Evolutionary conservation across 1,139 yeast genomes (phyloP), one percentile per base, ranked within the genome.

Genomic region (Lodderomyces orthopsilosis): DNA sequence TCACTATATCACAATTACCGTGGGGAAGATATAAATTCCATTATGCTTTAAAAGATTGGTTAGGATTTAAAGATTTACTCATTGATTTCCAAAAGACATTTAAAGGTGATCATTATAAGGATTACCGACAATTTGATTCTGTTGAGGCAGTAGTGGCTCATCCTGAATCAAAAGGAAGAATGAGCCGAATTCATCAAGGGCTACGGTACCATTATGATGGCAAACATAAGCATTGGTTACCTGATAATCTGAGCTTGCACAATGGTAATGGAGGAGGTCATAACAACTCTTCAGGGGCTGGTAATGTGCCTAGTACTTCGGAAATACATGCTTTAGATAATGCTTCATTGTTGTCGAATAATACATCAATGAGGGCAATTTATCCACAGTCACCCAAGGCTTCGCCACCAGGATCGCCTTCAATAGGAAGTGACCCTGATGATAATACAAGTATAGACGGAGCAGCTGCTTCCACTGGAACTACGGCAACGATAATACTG

Each of bases 141-240:
- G 84, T 84, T 0, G 90, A 85, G 51, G 83, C 86, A 0, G 57
- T 78, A 22, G 72, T 84, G 35, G 85, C 87, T 2, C 90, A 83
- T 50, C 89, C 89, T 1, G 77, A 75, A 26, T 77, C 88, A 1
- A 68, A 70, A 15, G 81, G 93, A 0, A 66, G 94, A 41, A 71
- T 79, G 70, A 81, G 85, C 42, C 75, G 95, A 48, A 77, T 93
- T 38, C 81, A 84, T 50, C 86, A 89, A 47, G 99, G 99, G 0
- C 64, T 91, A 49, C 65, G 99, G 36, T 90, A 89, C 59, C 79
- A 81, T 37, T 77, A 80, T 44, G 86, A 88, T 40, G 97, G 97
- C 0, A 76, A 78, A 43, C 81, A 79, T 23, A 88, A 87, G 53
- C 90, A 90, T 59, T 93, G 98, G 98, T 65, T 93, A 6, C 85